phyloP scores from a whole-genome alignment of 1,284 basidiomycete species.

The Hypsizygus ulmarius region DNA sequence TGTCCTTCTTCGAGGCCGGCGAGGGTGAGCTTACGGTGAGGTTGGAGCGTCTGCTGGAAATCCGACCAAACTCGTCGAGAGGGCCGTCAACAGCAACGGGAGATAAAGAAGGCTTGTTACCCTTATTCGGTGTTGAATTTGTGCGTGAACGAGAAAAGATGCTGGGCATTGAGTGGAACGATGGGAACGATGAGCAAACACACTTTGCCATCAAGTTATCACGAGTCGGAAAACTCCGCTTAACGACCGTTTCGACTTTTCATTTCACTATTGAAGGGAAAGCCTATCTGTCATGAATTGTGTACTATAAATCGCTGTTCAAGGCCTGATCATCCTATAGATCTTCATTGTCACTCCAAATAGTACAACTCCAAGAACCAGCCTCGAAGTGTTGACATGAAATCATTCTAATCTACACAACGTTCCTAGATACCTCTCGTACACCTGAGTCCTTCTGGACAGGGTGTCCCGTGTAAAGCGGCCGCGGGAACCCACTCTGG shows the following conservation, averaged over 20 bases:
- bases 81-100: conserved; percentile 22
- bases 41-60: conserved; percentile 44
- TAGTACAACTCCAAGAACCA: conserved; percentile 1
- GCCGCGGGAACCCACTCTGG: conserved; percentile 14
- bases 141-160: conserved; percentile 41
- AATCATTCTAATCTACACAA: neutral
- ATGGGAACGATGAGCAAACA: conserved; percentile 21
- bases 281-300: too few relatives aligned
- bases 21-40: conserved; percentile 24
- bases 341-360: too few relatives aligned
- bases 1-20: conserved; percentile 44
- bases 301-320: too few relatives aligned
- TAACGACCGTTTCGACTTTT: too few relatives aligned
- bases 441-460: conserved; percentile 12
- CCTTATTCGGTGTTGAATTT: conserved; percentile 35
- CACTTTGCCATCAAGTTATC: neutral
- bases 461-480: conserved; percentile 17
- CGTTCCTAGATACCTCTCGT: conserved; percentile 3
- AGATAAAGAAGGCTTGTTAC: conserved; percentile 27
- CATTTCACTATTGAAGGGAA: too few relatives aligned
- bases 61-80: conserved; percentile 67
- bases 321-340: too few relatives aligned
- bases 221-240: too few relatives aligned
- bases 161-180: conserved; percentile 38
- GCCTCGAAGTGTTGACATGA: neutral